phyloP scores from a whole-genome alignment of 2,329 filamentous ascomycete species.

The Tolypocladium tundrense region DNA sequence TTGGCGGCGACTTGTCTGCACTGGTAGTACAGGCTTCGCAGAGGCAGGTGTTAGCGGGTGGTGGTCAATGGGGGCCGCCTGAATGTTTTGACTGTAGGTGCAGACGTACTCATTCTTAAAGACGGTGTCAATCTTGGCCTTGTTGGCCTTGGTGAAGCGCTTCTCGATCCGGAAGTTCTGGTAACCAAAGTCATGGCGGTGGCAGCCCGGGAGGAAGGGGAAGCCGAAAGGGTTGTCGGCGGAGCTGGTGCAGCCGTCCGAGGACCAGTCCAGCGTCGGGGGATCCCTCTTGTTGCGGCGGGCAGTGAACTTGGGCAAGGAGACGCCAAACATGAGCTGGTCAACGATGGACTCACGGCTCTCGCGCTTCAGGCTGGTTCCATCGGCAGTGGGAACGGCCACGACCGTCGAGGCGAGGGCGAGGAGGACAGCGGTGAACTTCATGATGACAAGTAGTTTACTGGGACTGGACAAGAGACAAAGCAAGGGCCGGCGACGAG shows the following conservation, averaged over 20 bases:
- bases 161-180: conserved; percentile 39
- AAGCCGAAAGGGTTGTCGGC: conserved; percentile 34
- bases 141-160: conserved; percentile 32
- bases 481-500: neutral
- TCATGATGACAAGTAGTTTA: conserved; percentile 15
- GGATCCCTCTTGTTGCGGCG: conserved; percentile 30
- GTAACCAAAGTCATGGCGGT: conserved; percentile 48
- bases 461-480: neutral
- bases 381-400: conserved; percentile 10
- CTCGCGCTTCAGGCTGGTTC: conserved; percentile 10
- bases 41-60: neutral
- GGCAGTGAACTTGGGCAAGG: conserved; percentile 29
- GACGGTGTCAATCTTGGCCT: conserved; percentile 36
- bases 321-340: conserved; percentile 31
- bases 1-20: conserved; percentile 14
- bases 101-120: conserved; percentile 33
- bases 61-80: neutral
- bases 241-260: conserved; percentile 30
- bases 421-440: conserved; percentile 15
- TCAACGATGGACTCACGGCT: conserved; percentile 27
- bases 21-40: conserved; percentile 23
- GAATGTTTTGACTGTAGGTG: neutral
- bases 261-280: conserved; percentile 26
- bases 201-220: conserved; percentile 32
- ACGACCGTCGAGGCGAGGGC: conserved; percentile 12